phyloP scores from a whole-genome alignment of 768 basidiomycete species.

The Exidia glandulosa region DNA sequence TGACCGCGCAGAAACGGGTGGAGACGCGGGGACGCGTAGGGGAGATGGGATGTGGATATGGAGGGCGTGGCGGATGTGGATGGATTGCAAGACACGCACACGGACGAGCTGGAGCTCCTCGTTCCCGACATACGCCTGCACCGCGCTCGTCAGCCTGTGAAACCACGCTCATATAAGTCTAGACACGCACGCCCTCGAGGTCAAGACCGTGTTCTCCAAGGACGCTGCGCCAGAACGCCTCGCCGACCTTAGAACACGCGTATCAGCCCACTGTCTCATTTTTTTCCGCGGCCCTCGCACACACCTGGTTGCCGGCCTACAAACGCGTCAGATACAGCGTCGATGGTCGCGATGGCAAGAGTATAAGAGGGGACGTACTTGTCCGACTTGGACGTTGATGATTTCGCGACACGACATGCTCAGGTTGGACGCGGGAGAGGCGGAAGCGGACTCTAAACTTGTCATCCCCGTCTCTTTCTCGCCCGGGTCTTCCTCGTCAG shows the following conservation, averaged over 20 bases:
- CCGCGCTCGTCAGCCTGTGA: not conserved
- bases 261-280: not conserved
- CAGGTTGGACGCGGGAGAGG: not conserved
- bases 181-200: constrained; percentile 31
- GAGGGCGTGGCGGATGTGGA: constrained; percentile 1
- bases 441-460: not conserved
- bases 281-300: not conserved
- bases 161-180: constrained; percentile 1
- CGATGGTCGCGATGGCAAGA: not conserved
- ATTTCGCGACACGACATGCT: constrained; percentile 45
- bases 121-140: constrained; percentile 50
- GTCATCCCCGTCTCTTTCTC: not conserved
- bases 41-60: not conserved
- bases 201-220: constrained; percentile 80
- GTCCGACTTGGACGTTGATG: constrained; percentile 74
- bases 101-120: constrained; percentile 66
- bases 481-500: too few relatives aligned
- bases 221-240: constrained; percentile 83
- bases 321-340: not conserved
- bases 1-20: too few relatives aligned
- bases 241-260: constrained; percentile 35
- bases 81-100: constrained; percentile 30
- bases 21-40: too few relatives aligned
- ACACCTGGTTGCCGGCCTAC: constrained; percentile 62
- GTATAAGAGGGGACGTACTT: constrained; percentile 31